phyloP scores from a whole-genome alignment of 768 basidiomycete genomes.

The Pulveroboletus sp. region DNA sequence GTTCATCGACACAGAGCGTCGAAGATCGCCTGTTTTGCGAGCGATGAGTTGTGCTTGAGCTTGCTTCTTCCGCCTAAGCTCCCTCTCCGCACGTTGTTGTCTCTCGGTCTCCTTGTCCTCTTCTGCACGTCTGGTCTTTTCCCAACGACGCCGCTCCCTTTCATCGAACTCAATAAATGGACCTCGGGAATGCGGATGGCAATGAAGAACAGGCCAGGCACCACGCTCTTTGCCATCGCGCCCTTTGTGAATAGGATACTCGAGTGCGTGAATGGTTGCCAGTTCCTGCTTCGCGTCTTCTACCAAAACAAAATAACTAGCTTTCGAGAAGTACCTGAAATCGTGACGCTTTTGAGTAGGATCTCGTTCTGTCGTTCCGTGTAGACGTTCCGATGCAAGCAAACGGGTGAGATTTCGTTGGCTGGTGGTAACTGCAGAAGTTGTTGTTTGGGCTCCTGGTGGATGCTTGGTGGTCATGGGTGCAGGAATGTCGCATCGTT shows the following conservation, averaged over 20 bases:
- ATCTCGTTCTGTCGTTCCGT: constrained; percentile 89
- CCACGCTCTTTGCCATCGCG: constrained; percentile 52
- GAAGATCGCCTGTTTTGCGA: constrained; percentile 50
- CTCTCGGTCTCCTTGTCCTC: constrained; percentile 36
- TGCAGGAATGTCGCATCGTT: constrained; percentile 54
- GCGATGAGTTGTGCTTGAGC: constrained; percentile 27
- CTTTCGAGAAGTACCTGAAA: constrained; percentile 79
- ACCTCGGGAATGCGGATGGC: constrained; percentile 68
- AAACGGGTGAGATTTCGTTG: constrained; percentile 57
- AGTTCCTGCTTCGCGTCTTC: constrained; percentile 85
- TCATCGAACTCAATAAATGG: constrained; percentile 79
- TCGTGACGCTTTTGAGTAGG: constrained; percentile 84
- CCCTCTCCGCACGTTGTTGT: constrained; percentile 22
- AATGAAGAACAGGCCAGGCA: constrained; percentile 83
- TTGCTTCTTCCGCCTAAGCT: constrained; percentile 29
- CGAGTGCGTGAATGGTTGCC: constrained; percentile 80
- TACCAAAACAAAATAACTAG: constrained; percentile 80
- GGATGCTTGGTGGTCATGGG: constrained; percentile 27
- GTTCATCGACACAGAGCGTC: constrained; percentile 73
- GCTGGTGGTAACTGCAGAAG: constrained; percentile 28
- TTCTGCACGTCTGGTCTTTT: constrained; percentile 47
- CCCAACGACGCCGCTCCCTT: constrained; percentile 65
- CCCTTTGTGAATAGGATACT: constrained; percentile 62
- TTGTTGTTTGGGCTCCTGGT: constrained; percentile 30
- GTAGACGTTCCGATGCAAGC: constrained; percentile 77